Evolutionary conservation across 2,329 filamentous ascomycete genomes (phyloP), one percentile per base, ranked within the genome.

Genomic region (Rosellinia necatrix): DNA sequence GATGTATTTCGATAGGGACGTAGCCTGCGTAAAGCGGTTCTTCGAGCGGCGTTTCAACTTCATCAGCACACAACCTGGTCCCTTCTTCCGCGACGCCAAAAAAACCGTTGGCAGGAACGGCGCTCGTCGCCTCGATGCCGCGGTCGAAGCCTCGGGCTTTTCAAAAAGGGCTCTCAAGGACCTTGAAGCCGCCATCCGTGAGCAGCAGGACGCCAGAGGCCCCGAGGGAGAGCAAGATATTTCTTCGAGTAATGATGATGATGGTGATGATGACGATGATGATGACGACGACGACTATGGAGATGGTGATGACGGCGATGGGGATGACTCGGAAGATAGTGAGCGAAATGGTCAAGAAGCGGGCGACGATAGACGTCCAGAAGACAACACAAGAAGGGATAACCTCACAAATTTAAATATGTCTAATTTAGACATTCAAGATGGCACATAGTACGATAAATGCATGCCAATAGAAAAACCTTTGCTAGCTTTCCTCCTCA

Each of bases 81-180:
- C 94, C 0, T 91, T 89, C 72, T 97, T 92, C 75, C 84, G 85
- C 46, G 89, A 96, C 59, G 91, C 91, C 19, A 89, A 88, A 70
- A 94, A 92, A 73, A 81, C 80, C 1, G 76, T 92, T 48, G 83
- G 84, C 10, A 82, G 83, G 69, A 84, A 86, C 52, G 84, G 85
- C 10, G 80, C 78, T 0, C 85, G 78, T 60, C 82, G 94, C 62
- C 75, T 99, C 13, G 96, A 99, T 73, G 87, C 96, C 13, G 85
- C 90, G 27, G 92, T 96, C 1, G 89, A 96, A 69, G 94, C 94
- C 0, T 96, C 91, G 2, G 94, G 94, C 0, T 97, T 99, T 72
- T 96, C 91, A 17, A 96, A 89, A 78, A 97, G 96, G 76, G 96
- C 97, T 89, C 84, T 91, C 13, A 96, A 94, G 73, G 94, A 99